These are phyloP conservation scores for Magnaporthiopsis rhizophila DNA, from an alignment of 2,329 filamentous ascomycete genomes.

Conservation along the genomic window DNA sequence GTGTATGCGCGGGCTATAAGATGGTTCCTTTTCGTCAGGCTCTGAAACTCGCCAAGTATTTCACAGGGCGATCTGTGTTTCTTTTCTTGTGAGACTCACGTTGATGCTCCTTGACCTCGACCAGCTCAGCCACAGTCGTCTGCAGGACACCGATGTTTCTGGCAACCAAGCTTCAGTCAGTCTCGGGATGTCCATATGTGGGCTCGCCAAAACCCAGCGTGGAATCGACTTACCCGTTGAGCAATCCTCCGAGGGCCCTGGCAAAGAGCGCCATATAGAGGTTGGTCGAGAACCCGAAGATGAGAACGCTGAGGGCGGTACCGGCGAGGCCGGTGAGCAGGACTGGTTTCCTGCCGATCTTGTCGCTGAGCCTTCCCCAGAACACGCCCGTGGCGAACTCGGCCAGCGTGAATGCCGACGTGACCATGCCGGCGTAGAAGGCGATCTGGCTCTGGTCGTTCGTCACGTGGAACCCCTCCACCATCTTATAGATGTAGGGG, in stretches of 20 bases:
- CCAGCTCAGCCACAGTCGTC: conserved; percentile 88
- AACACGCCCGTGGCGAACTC: conserved; percentile 89
- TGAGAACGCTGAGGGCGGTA: conserved; percentile 84
- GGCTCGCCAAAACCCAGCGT: too few relatives aligned
- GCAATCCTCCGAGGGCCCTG: conserved; percentile 76
- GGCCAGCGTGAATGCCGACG: conserved; percentile 89
- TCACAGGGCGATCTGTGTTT: conserved; percentile 9
- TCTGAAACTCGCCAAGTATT: neutral
- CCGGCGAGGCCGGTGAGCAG: conserved; percentile 82
- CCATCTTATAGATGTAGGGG: conserved; percentile 97
- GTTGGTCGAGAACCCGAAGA: conserved; percentile 84
- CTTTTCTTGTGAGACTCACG: conserved; percentile 45
- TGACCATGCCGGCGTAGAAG: conserved; percentile 91
- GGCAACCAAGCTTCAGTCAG: conserved; percentile 8
- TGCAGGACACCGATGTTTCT: conserved; percentile 93
- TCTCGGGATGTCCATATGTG: conserved; percentile 10
- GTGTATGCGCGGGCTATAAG: conserved; percentile 76
- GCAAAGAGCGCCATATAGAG: conserved; percentile 78
- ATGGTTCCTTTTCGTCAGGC: conserved; percentile 10
- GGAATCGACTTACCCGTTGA: conserved; percentile 65
- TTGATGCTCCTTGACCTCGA: conserved; percentile 89
- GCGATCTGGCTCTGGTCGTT: conserved; percentile 72
- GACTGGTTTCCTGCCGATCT: conserved; percentile 85
- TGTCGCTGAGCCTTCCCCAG: conserved; percentile 90
- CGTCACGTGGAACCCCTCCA: conserved; percentile 81